Evolutionary conservation across 768 basidiomycete genomes (phyloP), one percentile per base, ranked within the genome.

Genomic region (Lentinula lateritia): DNA sequence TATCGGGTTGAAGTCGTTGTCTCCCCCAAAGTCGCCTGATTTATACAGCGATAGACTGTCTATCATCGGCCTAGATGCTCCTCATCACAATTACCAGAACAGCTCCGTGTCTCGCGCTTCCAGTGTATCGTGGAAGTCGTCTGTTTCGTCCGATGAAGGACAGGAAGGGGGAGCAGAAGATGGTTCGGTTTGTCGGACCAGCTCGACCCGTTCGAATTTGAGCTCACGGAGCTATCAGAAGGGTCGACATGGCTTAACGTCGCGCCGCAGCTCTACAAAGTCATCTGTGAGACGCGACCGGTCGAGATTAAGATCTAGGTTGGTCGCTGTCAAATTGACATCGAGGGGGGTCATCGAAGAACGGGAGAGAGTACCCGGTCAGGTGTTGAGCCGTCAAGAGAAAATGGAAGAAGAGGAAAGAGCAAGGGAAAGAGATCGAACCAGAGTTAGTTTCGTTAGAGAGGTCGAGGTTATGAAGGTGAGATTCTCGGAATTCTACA

Each of bases 381-480:
- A 36, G 61, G 66, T 12, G 60, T 63, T 23, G 68, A 68, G n/a
- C 64, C 65, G 56, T 62, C 12, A 67, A 55, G 52, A 62, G 63
- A 41, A 66, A 65, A 28, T 32, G 32, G 67, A 63, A 34, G 72
- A 76, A 42, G 72, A 72, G 41, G 74, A 75, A 58, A 79, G 83
- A 48, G 73, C 72, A 38, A 66, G 75, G 66, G 80, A 82, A 63
- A 86, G 87, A 67, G 87, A 91, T 62, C 74, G 91, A 61, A 92
- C 90, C 61, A 70, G 89, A 43, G 88, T 92, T 52, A 85, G 84
- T 52, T 93, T 93, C 65, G 83, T 91, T 34, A 77, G 92, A 32
- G 92, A 93, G 74, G 92, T 92, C 15, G 89, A 92, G 69, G 87
- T 95, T 3, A 74, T 94, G n/a, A 80, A 87, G 74, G 88, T 89